Evolutionary conservation across 495 filamentous ascomycete genomes (phyloP).

Genomic region (Aspergillus incahuasiensis): DNA sequence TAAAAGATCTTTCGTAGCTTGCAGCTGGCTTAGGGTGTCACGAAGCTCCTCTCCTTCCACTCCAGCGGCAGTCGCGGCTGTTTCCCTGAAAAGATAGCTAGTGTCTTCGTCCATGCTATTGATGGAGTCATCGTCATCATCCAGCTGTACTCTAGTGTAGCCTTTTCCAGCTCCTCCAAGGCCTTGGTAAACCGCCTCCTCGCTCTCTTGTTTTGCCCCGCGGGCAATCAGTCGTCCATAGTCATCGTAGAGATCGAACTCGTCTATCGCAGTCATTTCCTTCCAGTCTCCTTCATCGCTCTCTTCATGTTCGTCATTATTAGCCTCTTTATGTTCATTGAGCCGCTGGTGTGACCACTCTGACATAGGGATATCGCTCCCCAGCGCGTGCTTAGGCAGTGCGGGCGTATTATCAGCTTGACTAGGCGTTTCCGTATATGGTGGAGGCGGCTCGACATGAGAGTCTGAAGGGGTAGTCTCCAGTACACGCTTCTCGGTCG

Average conservation of each 20-base stretch:
- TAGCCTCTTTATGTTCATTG: slow-evolving; percentile 45
- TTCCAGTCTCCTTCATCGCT: slow-evolving; percentile 69
- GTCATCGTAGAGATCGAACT: slow-evolving; percentile 93
- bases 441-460: slow-evolving; percentile 15
- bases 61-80: slow-evolving; percentile 52
- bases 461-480: neutral
- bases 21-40: slow-evolving; percentile 82
- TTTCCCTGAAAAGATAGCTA: slow-evolving; percentile 82
- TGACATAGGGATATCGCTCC: slow-evolving; percentile 45
- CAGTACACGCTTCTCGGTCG: neutral
- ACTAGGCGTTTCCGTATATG: slow-evolving; percentile 19
- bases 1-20: slow-evolving; percentile 91
- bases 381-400: slow-evolving; percentile 20
- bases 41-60: slow-evolving; percentile 76
- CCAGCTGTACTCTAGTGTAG: slow-evolving; percentile 87
- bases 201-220: slow-evolving; percentile 65
- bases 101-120: slow-evolving; percentile 98
- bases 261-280: slow-evolving; percentile 86
- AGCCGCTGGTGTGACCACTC: slow-evolving; percentile 92
- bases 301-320: slow-evolving; percentile 40
- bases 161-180: slow-evolving; percentile 88
- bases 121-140: slow-evolving; percentile 88
- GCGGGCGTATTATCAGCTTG: slow-evolving; percentile 8
- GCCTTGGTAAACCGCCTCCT: slow-evolving; percentile 65
- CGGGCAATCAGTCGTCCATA: slow-evolving; percentile 79